These are phyloP conservation scores for Blastocystis hominis DNA, from an alignment of 352 stramenopile genomes.

Conservation along the genomic window DNA sequence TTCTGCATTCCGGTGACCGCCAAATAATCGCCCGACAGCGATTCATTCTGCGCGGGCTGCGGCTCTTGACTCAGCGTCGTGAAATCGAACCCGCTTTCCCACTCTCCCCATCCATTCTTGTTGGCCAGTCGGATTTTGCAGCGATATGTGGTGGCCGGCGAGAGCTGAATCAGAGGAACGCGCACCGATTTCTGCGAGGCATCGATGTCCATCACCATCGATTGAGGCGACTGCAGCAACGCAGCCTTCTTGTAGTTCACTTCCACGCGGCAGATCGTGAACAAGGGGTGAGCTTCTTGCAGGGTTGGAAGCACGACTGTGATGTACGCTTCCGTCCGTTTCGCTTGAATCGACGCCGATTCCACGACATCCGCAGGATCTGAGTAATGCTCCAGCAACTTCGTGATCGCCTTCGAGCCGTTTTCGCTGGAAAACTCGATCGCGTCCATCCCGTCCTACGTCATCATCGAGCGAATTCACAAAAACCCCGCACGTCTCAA, in stretches of 20 bases:
- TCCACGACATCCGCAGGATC: background rate
- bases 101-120: background rate
- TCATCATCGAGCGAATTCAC: background rate
- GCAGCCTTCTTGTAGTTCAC: background rate
- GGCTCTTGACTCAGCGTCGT: background rate
- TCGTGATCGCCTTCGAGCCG: background rate
- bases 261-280: background rate
- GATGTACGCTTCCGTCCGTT: background rate
- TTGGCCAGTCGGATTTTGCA: background rate
- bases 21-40: background rate
- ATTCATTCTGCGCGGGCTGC: background rate
- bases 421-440: background rate
- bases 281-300: background rate
- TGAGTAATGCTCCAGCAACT: slow-evolving; percentile 7
- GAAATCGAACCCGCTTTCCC: background rate
- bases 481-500: background rate
- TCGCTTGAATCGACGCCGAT: background rate
- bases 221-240: background rate
- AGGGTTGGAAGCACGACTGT: background rate
- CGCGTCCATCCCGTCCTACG: background rate
- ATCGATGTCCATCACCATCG: background rate
- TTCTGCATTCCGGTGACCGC: background rate
- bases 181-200: background rate
- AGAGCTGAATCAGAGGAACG: background rate
- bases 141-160: background rate